Evolutionary conservation across 2,329 filamentous ascomycete species (phyloP), one percentile per base, ranked within the genome.

Genomic region (Ophiobolus disseminans): DNA sequence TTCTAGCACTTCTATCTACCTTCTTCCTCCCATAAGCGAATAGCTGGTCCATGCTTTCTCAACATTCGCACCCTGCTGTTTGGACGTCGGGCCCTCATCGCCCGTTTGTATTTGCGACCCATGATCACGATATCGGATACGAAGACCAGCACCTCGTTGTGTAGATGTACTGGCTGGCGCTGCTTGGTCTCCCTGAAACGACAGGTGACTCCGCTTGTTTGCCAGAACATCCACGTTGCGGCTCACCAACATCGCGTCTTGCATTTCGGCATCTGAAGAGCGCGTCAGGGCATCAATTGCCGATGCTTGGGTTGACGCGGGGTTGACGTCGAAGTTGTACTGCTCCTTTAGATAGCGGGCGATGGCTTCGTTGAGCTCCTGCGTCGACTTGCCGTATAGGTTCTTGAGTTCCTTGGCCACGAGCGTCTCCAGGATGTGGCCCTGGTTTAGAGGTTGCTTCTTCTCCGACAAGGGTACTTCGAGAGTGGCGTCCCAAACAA

Each of bases 331-430:
- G 30, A 58, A 61, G 5, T 43, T 22, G 40, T 60, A 62, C 14
- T 38, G 45, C 21, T 55, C 43, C 19, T 57, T 55, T 14, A 67
- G 45, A 23, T 48, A 66, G 2, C 30, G 43, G 9, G 53, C 53
- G 31, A 67, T 63, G 10, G 51, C 59, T 5, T 48, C 14, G 25
- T 62, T 57, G 38, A 66, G 58, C 22, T 62, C 53, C 1, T 53
- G 51, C 0, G 55, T 55, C 5, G 57, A 57, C 5, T 54, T 58
- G 4, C 54, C 58, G 25, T 65, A 53, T 14, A 56, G 37, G 7
- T 40, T 43, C 31, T 57, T 61, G 17, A 68, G 47, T 23, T 63
- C 62, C 20, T 61, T 61, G 14, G 55, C 56, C 11, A 66, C 10
- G 14, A 66, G 44, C 8, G 48, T 60, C 10, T 62, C 44, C 3